Evolutionary conservation across 2,329 filamentous ascomycete genomes (phyloP).

Genomic region (Aspergillus novoparasiticus): DNA sequence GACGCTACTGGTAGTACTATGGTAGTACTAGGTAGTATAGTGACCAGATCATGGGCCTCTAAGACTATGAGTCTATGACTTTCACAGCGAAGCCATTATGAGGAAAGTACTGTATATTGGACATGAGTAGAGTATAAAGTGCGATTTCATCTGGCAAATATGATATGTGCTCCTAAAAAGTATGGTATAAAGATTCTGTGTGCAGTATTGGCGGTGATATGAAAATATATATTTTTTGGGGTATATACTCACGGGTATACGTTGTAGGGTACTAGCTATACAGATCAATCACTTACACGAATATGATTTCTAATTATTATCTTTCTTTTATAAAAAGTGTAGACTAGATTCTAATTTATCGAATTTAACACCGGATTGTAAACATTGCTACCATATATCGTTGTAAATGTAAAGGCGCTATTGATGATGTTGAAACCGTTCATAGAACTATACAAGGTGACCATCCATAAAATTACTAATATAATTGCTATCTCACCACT

Average conservation of each 20-base stretch:
- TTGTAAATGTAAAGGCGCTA: not conserved
- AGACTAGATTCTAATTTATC: not conserved
- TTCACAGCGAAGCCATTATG: not conserved
- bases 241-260: not conserved
- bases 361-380: not conserved
- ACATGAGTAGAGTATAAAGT: not conserved
- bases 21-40: not conserved
- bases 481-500: too few relatives aligned
- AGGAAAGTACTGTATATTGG: not conserved
- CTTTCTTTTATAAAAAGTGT: not conserved
- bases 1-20: not conserved
- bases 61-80: not conserved
- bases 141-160: not conserved
- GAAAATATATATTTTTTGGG: not conserved
- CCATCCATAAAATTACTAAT: too few relatives aligned
- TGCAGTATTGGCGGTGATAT: not conserved
- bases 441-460: too few relatives aligned
- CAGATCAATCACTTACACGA: too few relatives aligned
- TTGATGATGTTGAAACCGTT: not conserved
- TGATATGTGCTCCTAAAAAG: not conserved
- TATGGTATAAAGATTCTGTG: not conserved
- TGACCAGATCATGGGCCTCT: not conserved
- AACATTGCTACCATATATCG: not conserved
- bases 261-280: not conserved
- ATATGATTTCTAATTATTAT: not conserved